These are phyloP conservation scores for Gynandropsis gynandra DNA, from an alignment of 345 rosid species.

Conservation along the genomic window DNA sequence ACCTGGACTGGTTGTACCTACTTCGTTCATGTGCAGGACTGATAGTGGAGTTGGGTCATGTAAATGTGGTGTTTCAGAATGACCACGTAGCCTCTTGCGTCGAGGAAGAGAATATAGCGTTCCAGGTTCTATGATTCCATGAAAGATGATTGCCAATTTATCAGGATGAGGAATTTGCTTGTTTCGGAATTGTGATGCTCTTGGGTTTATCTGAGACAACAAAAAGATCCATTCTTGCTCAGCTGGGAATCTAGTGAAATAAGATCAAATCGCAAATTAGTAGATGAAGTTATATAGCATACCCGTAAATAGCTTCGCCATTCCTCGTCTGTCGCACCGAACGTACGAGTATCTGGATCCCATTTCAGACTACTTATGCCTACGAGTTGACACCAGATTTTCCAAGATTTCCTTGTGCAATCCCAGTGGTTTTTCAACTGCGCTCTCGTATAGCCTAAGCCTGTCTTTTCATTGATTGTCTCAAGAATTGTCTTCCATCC, in stretches of 20 bases:
- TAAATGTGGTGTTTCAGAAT: slow-evolving; percentile 21
- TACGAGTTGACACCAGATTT: slow-evolving; percentile 40
- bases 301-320: slow-evolving; percentile 33
- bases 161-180: slow-evolving; percentile 29
- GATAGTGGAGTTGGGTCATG: slow-evolving; percentile 29
- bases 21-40: slow-evolving; percentile 30
- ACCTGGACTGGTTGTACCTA: slow-evolving; percentile 19
- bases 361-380: slow-evolving; percentile 37
- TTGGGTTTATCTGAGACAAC: slow-evolving; percentile 33
- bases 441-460: slow-evolving; percentile 22
- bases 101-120: slow-evolving; percentile 26
- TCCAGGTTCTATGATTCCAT: slow-evolving; percentile 25
- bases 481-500: slow-evolving; percentile 35
- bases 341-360: slow-evolving; percentile 31
- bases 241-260: background rate
- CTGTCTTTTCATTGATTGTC: slow-evolving; percentile 30
- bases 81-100: slow-evolving; percentile 18
- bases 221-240: background rate
- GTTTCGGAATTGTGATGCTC: slow-evolving; percentile 26
- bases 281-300: background rate
- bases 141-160: slow-evolving; percentile 36
- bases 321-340: slow-evolving; percentile 37
- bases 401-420: slow-evolving; percentile 39
- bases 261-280: background rate
- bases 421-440: slow-evolving; percentile 45